phyloP scores from a whole-genome alignment of 2,329 filamentous ascomycete genomes.

The Colletotrichum lupini region DNA sequence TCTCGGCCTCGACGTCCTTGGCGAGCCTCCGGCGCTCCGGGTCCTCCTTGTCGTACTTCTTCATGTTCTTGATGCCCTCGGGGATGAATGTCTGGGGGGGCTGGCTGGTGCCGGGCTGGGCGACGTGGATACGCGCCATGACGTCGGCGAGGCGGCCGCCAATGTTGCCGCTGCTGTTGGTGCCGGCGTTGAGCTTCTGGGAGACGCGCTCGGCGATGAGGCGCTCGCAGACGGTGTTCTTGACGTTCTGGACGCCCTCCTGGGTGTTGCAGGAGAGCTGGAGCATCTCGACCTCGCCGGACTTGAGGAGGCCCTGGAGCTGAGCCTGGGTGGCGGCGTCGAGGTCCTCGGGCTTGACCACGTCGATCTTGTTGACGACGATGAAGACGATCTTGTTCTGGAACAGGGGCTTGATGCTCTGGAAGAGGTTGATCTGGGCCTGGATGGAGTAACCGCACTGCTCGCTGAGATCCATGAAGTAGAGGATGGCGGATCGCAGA shows the following conservation, averaged over 20 bases:
- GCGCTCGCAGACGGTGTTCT: slow-evolving; percentile 93
- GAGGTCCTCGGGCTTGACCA: slow-evolving; percentile 87
- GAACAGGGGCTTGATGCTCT: slow-evolving; percentile 96
- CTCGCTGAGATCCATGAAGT: slow-evolving; percentile 98
- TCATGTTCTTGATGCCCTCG: slow-evolving; percentile 80
- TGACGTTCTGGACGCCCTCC: slow-evolving; percentile 93
- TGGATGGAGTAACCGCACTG: slow-evolving; percentile 95
- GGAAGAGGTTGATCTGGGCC: slow-evolving; percentile 94
- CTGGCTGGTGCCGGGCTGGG: slow-evolving; percentile 87
- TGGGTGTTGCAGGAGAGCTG: slow-evolving; percentile 95
- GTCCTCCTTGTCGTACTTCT: slow-evolving; percentile 92
- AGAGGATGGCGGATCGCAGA: slow-evolving; percentile 92
- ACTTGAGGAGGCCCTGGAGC: slow-evolving; percentile 83
- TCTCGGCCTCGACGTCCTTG: slow-evolving; percentile 88
- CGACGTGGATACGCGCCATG: slow-evolving; percentile 94
- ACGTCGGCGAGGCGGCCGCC: slow-evolving; percentile 89
- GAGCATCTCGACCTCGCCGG: slow-evolving; percentile 90
- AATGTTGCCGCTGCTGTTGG: slow-evolving; percentile 78
- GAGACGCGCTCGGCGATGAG: slow-evolving; percentile 93
- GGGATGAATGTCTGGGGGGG: slow-evolving; percentile 88
- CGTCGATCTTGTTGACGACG: slow-evolving; percentile 98
- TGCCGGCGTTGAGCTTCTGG: slow-evolving; percentile 95
- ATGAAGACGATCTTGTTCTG: slow-evolving; percentile 96
- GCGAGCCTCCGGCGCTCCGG: slow-evolving; percentile 85
- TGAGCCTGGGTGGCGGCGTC: slow-evolving; percentile 81